Evolutionary conservation across 2,329 filamentous ascomycete species (phyloP).

Genomic region (Botrytis fragariae): DNA sequence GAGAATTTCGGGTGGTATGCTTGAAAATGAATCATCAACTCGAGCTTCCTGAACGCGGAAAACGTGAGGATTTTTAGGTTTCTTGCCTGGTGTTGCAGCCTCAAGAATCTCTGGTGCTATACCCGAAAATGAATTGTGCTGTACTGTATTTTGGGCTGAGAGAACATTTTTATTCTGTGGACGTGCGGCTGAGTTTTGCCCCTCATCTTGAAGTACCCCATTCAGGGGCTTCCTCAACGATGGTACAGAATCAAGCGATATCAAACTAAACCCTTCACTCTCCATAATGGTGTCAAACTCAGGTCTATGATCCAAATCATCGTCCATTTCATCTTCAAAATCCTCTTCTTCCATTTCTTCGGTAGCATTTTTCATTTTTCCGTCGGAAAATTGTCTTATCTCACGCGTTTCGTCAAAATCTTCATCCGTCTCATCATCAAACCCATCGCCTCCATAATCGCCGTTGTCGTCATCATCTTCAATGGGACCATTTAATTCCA

Average conservation of each 20-base stretch:
- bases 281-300: constrained; percentile 56
- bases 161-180: constrained; percentile 24
- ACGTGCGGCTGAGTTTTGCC: constrained; percentile 19
- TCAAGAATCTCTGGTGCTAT: constrained; percentile 30
- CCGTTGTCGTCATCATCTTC: constrained; percentile 13
- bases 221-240: constrained; percentile 46
- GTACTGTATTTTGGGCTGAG: constrained; percentile 21
- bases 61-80: constrained; percentile 22
- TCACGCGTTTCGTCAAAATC: constrained; percentile 20
- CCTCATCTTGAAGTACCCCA: constrained; percentile 35
- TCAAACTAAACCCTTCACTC: constrained; percentile 57
- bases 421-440: constrained; percentile 2
- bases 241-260: constrained; percentile 52
- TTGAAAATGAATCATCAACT: constrained; percentile 33
- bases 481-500: background rate
- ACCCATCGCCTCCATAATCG: background rate
- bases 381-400: background rate
- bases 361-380: background rate
- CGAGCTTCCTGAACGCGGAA: constrained; percentile 24
- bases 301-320: constrained; percentile 40
- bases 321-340: constrained; percentile 31
- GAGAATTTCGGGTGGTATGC: constrained; percentile 30
- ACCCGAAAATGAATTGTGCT: constrained; percentile 33
- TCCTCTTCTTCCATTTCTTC: constrained; percentile 11
- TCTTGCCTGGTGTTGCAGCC: constrained; percentile 27